A percentile compares a stretch with the other conserved stretches of the same genome.
These are phyloP conservation scores for Mucor irregularis DNA, from an alignment of 371 early-diverging fungal genomes.

Conservation along the genomic window DNA sequence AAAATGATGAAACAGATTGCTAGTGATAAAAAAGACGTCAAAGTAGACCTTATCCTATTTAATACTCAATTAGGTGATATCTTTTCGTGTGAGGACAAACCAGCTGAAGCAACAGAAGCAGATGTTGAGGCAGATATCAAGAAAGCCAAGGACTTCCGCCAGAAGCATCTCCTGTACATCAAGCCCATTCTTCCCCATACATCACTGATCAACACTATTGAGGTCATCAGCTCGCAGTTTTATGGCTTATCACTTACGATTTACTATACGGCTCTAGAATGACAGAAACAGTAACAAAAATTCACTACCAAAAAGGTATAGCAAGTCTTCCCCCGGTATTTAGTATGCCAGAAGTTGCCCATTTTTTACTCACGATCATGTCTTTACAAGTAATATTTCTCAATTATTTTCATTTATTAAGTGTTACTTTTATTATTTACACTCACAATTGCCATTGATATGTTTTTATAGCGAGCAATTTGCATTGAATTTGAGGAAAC, in stretches of 20 bases:
- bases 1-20: slow-evolving; percentile 11
- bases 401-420: too few relatives aligned
- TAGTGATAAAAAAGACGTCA: slow-evolving; percentile 7
- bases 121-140: slow-evolving; percentile 10
- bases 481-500: too few relatives aligned
- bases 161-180: slow-evolving; percentile 2
- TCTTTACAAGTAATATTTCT: too few relatives aligned
- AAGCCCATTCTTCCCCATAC: slow-evolving; percentile 7
- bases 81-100: slow-evolving; percentile 18
- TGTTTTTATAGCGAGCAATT: too few relatives aligned
- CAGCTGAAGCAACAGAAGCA: slow-evolving; percentile 5
- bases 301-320: too few relatives aligned
- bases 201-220: slow-evolving; percentile 4
- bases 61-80: slow-evolving; percentile 13
- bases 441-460: too few relatives aligned
- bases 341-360: too few relatives aligned
- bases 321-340: too few relatives aligned
- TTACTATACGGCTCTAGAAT: too few relatives aligned
- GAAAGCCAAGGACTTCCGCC: slow-evolving; percentile 2
- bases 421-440: too few relatives aligned
- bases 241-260: background rate
- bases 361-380: too few relatives aligned
- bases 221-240: slow-evolving; percentile 14
- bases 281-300: too few relatives aligned
- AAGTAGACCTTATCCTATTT: slow-evolving; percentile 7